Evolutionary conservation across 441 rosid genomes (phyloP).

Genomic region (Gossypium davidsonii): DNA sequence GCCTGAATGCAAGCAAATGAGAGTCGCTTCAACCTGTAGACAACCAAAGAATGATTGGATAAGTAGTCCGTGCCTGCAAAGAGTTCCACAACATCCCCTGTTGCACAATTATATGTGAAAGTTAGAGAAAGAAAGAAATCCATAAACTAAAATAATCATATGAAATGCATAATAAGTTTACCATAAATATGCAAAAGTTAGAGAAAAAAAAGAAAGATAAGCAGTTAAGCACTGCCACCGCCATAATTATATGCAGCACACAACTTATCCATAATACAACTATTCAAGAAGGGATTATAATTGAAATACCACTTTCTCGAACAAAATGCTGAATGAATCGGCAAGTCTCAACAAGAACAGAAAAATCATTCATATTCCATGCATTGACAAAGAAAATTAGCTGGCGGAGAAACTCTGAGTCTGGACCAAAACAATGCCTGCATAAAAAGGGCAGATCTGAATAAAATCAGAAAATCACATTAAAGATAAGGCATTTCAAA

Average conservation of each 20-base stretch:
- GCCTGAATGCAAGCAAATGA: constrained; percentile 72
- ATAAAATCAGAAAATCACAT: constrained; percentile 11
- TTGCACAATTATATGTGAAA: constrained; percentile 17
- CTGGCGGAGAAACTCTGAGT: constrained; percentile 71
- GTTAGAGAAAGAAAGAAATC: background rate
- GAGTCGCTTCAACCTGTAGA: constrained; percentile 68
- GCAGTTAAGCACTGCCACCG: background rate
- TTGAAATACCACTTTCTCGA: constrained; percentile 49
- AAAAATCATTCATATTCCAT: constrained; percentile 45
- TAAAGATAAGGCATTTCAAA: constrained; percentile 5
- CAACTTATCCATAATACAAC: constrained; percentile 1
- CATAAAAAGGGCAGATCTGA: constrained; percentile 22
- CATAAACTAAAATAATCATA: too few relatives aligned
- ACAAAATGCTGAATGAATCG: constrained; percentile 46
- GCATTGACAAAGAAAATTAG: constrained; percentile 72
- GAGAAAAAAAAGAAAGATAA: background rate
- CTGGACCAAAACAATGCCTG: constrained; percentile 86
- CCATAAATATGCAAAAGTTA: background rate
- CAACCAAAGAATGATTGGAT: constrained; percentile 53
- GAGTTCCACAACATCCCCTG: constrained; percentile 69
- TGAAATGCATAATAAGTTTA: too few relatives aligned
- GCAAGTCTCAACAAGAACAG: constrained; percentile 64
- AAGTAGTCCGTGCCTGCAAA: constrained; percentile 58
- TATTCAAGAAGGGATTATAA: background rate
- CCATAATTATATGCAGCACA: background rate